Conservation (phyloP, 2,329 filamentous ascomycete genomes). For the Calonectria honghensis region DNA sequence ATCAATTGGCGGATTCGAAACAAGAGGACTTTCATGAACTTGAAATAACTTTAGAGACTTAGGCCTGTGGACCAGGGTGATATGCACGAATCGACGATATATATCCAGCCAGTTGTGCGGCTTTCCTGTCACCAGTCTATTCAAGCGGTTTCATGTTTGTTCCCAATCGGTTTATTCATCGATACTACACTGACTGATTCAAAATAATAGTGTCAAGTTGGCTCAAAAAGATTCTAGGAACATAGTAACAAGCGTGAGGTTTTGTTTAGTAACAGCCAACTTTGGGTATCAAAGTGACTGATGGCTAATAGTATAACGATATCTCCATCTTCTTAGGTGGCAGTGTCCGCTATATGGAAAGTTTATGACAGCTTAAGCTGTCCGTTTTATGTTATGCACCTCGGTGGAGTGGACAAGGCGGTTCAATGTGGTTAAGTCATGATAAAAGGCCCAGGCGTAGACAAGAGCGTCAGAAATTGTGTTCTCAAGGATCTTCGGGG, state of each 20-base stretch:
- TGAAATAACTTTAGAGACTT: background rate
- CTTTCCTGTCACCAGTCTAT: background rate
- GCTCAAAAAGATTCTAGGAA: background rate
- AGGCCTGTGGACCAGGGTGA: background rate
- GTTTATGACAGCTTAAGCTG: too few species aligned
- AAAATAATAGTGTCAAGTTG: background rate
- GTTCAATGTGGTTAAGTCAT: background rate
- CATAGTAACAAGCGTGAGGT: background rate
- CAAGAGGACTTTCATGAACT: background rate
- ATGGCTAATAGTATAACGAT: too few species aligned
- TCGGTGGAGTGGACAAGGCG: background rate
- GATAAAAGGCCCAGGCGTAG: background rate
- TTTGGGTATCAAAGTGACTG: too few species aligned
- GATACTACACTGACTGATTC: background rate
- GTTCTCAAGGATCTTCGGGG: too few species aligned
- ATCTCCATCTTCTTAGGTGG: too few species aligned
- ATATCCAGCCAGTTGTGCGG: background rate
- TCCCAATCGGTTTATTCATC: fast-evolving
- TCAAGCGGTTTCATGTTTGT: background rate
- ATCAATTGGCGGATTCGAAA: background rate
- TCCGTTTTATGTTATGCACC: too few species aligned
- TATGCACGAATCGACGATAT: background rate
- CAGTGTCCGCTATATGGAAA: too few species aligned
- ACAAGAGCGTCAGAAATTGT: background rate
- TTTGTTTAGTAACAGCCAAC: too few species aligned